Evolutionary conservation across 148 eudicot species (phyloP), one percentile per base, ranked within the genome.

Genomic region (Gaultheria prostrata): DNA sequence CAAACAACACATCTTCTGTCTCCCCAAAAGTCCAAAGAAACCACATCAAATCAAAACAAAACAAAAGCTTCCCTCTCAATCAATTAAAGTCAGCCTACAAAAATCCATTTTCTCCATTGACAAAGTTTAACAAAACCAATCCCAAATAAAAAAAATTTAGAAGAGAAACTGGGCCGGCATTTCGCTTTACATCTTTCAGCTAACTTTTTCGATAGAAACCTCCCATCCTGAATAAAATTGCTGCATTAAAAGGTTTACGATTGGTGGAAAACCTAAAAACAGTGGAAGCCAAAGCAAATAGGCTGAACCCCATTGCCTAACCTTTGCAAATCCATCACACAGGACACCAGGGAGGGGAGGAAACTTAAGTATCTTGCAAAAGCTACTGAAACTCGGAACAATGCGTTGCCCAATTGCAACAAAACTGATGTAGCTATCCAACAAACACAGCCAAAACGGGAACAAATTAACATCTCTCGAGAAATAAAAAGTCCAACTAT

Each of bases 341-440:
- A 0, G 26, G 24, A 20, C 0, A 17, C 59, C 1, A 2, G 63
- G 4, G 24, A 10, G n/a, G 28, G 11, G 67, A 1, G n/a, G 15
- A 53, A 56, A 56, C 61, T 17, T 18, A 24, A 9, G 30, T 8
- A 65, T 30, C 72, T 30, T 12, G 35, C 72, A 67, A 67, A 28
- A 67, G 32, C 33, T 6, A 67, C 69, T n/a, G 32, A 67, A 67
- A 11, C 17, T 67, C 72, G 14, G 17, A 28, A 28, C 72, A 28
- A 28, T 1, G 72, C 39, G 28, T 67, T 12, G 72, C 0, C 15
- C 71, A 26, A 65, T n/a, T 61, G 28, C 28, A 28, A 28, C 53
- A 75, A 75, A 75, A 75, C 26, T 75, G 78, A 39, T 8, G 1
- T 45, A 75, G 76, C 76, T n/a, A 45, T 75, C 51, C 15, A 75